A percentile compares a stretch with the other conserved stretches of the same genome.
Conservation (phyloP, 148 eudicot species). For the Camellia granthamiana region DNA sequence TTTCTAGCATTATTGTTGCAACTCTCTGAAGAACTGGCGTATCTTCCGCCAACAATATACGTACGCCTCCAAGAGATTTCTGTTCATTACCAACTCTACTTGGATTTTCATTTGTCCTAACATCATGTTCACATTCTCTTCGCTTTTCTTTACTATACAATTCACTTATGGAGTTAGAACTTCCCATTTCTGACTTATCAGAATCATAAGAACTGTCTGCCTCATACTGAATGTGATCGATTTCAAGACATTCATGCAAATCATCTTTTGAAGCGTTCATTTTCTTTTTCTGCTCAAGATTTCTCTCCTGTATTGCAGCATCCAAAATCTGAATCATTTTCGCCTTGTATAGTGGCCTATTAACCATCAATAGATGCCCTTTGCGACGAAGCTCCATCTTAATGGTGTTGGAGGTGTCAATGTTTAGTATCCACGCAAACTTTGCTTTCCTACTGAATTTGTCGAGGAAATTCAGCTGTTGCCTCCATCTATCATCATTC, state of each 20-base stretch:
- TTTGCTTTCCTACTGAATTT: slow-evolving; percentile 44
- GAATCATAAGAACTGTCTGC: slow-evolving; percentile 66
- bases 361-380: slow-evolving; percentile 81
- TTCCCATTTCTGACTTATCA: slow-evolving; percentile 40
- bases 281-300: slow-evolving; percentile 33
- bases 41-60: slow-evolving; percentile 85
- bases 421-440: slow-evolving; percentile 81
- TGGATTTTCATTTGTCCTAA: slow-evolving; percentile 3
- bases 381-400: slow-evolving; percentile 68
- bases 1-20: slow-evolving; percentile 90
- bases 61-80: slow-evolving; percentile 56
- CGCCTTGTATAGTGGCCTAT: slow-evolving; percentile 71
- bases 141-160: slow-evolving; percentile 23
- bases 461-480: slow-evolving; percentile 65
- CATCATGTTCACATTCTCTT: slow-evolving; percentile 22
- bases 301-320: slow-evolving; percentile 50
- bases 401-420: slow-evolving; percentile 65
- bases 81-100: slow-evolving; percentile 33
- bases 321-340: slow-evolving; percentile 88
- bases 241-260: slow-evolving; percentile 58
- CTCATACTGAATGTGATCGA: slow-evolving; percentile 48
- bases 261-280: slow-evolving; percentile 28
- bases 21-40: slow-evolving; percentile 87
- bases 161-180: slow-evolving; percentile 12
- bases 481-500: slow-evolving; percentile 74